Percentiles rank a stretch among this genome's conserved stretches.
Conservation (phyloP, 2,329 filamentous ascomycete species). For the Furcasterigmium furcatum region DNA sequence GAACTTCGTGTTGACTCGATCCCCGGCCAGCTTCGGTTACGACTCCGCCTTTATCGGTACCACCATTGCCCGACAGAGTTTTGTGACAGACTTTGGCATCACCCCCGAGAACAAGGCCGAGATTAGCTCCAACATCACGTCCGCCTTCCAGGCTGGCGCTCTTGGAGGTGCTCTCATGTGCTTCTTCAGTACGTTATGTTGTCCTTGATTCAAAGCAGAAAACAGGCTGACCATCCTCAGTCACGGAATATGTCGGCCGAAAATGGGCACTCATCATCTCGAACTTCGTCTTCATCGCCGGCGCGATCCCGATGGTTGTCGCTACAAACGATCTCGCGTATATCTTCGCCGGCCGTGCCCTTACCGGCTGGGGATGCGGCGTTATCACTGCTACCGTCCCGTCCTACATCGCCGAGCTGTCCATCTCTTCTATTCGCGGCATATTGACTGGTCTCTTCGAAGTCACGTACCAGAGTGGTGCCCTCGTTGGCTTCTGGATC, state of each 20-base stretch:
- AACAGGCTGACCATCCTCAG: slow-evolving; percentile 7
- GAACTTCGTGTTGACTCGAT: not conserved
- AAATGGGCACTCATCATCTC: slow-evolving; percentile 46
- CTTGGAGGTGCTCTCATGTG: slow-evolving; percentile 50
- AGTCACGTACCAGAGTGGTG: slow-evolving; percentile 51
- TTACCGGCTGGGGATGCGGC: slow-evolving; percentile 56
- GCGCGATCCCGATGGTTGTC: slow-evolving; percentile 38
- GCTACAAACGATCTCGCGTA: slow-evolving; percentile 35
- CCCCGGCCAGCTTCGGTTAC: slow-evolving; percentile 40
- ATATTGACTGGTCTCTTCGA: slow-evolving; percentile 52
- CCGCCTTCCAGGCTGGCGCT: slow-evolving; percentile 44
- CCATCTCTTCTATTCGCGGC: slow-evolving; percentile 55
- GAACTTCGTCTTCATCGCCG: slow-evolving; percentile 39
- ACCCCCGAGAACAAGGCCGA: slow-evolving; percentile 20
- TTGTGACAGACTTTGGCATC: slow-evolving; percentile 37
- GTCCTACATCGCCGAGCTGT: slow-evolving; percentile 61
- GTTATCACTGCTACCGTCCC: slow-evolving; percentile 55
- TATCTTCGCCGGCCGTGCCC: slow-evolving; percentile 51
- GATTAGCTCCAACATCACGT: slow-evolving; percentile 41
- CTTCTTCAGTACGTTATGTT: slow-evolving; percentile 27
- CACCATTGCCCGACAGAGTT: slow-evolving; percentile 45
- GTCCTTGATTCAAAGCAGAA: slow-evolving; percentile 11
- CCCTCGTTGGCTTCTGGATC: slow-evolving; percentile 49
- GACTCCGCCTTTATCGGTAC: slow-evolving; percentile 53
- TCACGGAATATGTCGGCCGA: slow-evolving; percentile 45